Conservation (phyloP, 1,139 yeast species). For the Pichia inconspicua region DNA sequence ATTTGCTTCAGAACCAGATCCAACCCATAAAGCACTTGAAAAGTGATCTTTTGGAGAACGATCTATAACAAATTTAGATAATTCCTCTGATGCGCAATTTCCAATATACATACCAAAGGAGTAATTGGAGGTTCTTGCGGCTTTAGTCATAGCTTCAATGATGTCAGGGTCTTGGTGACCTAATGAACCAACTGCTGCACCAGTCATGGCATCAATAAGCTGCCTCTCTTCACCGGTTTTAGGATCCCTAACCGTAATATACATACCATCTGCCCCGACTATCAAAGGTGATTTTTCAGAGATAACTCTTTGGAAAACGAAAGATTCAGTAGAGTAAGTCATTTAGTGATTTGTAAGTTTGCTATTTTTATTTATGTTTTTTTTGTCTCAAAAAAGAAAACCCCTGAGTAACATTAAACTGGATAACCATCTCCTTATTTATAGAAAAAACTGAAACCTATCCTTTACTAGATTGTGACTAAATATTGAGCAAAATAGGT, state of each 20-base stretch:
- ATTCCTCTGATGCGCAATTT: slow-evolving; percentile 39
- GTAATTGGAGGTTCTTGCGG: slow-evolving; percentile 39
- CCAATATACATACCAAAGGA: slow-evolving; percentile 36
- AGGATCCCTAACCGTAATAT: slow-evolving; percentile 42
- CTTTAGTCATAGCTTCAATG: slow-evolving; percentile 39
- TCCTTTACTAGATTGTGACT: no score
- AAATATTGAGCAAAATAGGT: neutral
- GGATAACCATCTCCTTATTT: neutral
- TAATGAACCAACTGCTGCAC: slow-evolving; percentile 58
- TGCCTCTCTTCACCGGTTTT: slow-evolving; percentile 35
- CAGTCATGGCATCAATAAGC: slow-evolving; percentile 49
- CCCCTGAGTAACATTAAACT: neutral
- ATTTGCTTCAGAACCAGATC: slow-evolving; percentile 51
- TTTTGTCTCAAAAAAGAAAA: neutral
- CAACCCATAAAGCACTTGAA: slow-evolving; percentile 40
- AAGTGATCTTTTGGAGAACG: slow-evolving; percentile 40
- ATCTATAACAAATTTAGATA: slow-evolving; percentile 39
- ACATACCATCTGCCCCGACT: slow-evolving; percentile 36
- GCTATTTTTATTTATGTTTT: neutral
- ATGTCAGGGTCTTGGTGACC: slow-evolving; percentile 51
- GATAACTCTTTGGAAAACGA: slow-evolving; percentile 38
- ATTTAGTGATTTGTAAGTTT: slow-evolving; percentile 1
- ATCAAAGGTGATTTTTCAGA: slow-evolving; percentile 36
- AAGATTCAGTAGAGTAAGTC: slow-evolving; percentile 21
- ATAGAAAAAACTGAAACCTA: neutral